Conservation (phyloP, 768 basidiomycete species). For the Amanita muscaria region DNA sequence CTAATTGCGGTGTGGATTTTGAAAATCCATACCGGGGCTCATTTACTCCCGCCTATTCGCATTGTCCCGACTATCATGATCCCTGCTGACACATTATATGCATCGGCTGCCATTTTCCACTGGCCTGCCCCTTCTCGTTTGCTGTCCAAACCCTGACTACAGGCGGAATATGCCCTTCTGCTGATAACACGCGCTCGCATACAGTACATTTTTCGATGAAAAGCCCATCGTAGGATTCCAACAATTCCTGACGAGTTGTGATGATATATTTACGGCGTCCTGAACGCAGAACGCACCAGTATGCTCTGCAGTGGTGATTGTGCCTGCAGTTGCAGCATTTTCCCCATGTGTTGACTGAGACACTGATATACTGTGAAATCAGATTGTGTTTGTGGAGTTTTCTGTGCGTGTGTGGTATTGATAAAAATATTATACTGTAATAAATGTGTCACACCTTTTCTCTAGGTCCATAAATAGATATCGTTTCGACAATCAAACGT, state of each 20-base stretch:
- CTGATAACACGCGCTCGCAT: constrained; percentile 59
- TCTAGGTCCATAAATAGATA: constrained; percentile 65
- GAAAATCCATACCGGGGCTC: too few relatives aligned
- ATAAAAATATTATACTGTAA: constrained; percentile 4
- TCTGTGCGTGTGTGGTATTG: constrained; percentile 28
- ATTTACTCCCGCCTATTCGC: too few relatives aligned
- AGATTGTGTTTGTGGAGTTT: constrained; percentile 60
- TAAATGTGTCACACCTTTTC: constrained; percentile 42
- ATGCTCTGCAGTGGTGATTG: constrained; percentile 44
- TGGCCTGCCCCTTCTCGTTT: constrained; percentile 25
- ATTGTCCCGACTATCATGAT: constrained; percentile 2
- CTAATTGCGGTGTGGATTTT: background rate
- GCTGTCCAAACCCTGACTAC: constrained; percentile 52
- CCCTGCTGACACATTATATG: constrained; percentile 32
- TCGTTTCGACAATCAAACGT: constrained; percentile 46
- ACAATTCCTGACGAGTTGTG: constrained; percentile 30
- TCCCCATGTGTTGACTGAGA: constrained; percentile 58
- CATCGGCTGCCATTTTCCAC: constrained; percentile 29
- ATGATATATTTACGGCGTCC: background rate
- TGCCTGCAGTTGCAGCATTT: constrained; percentile 47
- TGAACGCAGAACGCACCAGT: constrained; percentile 27
- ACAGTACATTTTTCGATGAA: constrained; percentile 52
- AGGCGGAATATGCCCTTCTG: constrained; percentile 65
- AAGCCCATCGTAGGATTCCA: constrained; percentile 48
- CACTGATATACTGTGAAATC: constrained; percentile 55